Evolutionary conservation across 1,284 basidiomycete genomes (phyloP).

Genomic region (Papiliotrema fonsecae): DNA sequence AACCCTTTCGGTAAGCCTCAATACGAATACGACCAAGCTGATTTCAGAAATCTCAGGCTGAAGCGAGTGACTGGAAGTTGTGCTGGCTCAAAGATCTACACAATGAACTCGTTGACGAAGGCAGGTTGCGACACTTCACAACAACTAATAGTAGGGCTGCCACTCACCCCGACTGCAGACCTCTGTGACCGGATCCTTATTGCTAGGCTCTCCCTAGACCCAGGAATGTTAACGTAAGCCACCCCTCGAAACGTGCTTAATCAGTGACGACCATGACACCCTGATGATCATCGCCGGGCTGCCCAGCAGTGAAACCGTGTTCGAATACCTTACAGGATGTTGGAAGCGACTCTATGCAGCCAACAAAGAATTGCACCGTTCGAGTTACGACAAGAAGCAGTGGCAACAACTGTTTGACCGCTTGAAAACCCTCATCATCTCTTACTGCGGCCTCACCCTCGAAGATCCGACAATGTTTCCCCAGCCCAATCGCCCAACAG

Average conservation of each 20-base stretch:
- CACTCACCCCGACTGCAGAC: constrained; percentile 37
- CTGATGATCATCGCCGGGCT: constrained; percentile 72
- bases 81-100: constrained; percentile 79
- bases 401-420: constrained; percentile 65
- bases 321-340: constrained; percentile 84
- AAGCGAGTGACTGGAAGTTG: constrained; percentile 63
- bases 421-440: constrained; percentile 72
- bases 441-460: constrained; percentile 82
- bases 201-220: constrained; percentile 77
- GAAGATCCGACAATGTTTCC: constrained; percentile 92
- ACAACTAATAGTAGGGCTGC: constrained; percentile 17
- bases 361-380: constrained; percentile 57
- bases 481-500: constrained; percentile 71
- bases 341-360: constrained; percentile 76
- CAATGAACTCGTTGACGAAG: constrained; percentile 66
- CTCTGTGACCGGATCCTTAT: constrained; percentile 64
- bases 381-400: constrained; percentile 59
- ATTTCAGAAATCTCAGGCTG: constrained; percentile 52
- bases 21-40: background rate
- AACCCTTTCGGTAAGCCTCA: constrained; percentile 64
- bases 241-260: background rate
- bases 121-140: background rate
- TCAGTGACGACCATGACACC: constrained; percentile 74
- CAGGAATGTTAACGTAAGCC: constrained; percentile 55
- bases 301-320: constrained; percentile 71